A percentile compares a stretch with the other conserved stretches of the same genome.
Evolutionary conservation across 2,329 filamentous ascomycete genomes (phyloP).

Genomic region (Elsinoe fawcettii): DNA sequence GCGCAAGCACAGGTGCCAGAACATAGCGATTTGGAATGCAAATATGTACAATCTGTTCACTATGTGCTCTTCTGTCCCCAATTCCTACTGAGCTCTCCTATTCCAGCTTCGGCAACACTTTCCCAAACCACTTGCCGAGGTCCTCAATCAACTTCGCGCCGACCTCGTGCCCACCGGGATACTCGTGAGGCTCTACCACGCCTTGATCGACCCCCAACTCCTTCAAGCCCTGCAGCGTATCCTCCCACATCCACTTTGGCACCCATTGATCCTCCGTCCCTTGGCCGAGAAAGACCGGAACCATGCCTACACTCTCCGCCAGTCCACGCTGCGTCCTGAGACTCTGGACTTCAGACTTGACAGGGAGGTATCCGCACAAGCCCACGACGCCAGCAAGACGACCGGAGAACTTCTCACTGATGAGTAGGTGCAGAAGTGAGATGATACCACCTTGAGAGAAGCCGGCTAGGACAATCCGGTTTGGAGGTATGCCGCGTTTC

Average conservation of each 20-base stretch:
- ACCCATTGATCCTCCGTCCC: conserved; percentile 43
- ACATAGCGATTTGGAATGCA: neutral
- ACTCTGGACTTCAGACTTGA: conserved; percentile 33
- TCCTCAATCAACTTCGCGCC: conserved; percentile 39
- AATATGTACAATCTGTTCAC: neutral
- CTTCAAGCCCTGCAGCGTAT: conserved; percentile 36
- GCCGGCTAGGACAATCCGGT: conserved; percentile 40
- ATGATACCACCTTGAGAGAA: conserved; percentile 44
- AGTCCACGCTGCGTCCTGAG: conserved; percentile 33
- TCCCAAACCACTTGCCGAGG: conserved; percentile 37
- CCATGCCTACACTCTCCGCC: conserved; percentile 29
- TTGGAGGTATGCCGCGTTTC: conserved; percentile 33
- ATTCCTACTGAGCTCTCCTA: neutral
- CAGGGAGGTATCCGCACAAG: conserved; percentile 42
- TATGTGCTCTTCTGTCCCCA: neutral
- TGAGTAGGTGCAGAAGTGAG: conserved; percentile 37
- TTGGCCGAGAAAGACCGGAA: conserved; percentile 41
- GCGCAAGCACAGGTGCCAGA: neutral
- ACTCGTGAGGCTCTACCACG: conserved; percentile 37
- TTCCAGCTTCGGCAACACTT: conserved; percentile 33
- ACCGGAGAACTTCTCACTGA: conserved; percentile 33
- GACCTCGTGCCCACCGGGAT: conserved; percentile 42
- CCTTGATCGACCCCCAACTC: conserved; percentile 35
- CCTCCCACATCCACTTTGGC: conserved; percentile 36
- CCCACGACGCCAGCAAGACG: conserved; percentile 36